Evolutionary conservation across 2,329 filamentous ascomycete species (phyloP).

Genomic region (Ascochyta lentis): DNA sequence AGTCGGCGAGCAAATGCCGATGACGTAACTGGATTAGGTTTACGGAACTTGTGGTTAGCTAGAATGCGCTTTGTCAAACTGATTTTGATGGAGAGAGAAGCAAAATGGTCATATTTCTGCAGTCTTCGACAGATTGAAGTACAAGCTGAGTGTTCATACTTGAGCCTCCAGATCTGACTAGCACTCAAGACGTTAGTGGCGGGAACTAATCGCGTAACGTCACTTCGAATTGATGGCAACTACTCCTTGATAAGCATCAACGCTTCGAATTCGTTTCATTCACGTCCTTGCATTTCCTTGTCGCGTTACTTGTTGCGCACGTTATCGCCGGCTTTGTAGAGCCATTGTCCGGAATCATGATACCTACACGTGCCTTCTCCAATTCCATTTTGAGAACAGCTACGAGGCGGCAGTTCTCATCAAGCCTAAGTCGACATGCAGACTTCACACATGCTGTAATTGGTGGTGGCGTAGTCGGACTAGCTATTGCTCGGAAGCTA

Average conservation of each 20-base stretch:
- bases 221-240: slow-evolving; percentile 1
- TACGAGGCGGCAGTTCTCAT: slow-evolving; percentile 30
- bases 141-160: background rate
- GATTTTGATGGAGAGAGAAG: background rate
- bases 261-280: background rate
- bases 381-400: background rate
- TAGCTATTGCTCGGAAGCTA: slow-evolving; percentile 78
- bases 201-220: slow-evolving; percentile 17
- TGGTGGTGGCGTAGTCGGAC: slow-evolving; percentile 76
- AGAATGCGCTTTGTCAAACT: background rate
- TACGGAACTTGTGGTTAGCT: background rate
- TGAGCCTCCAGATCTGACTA: background rate
- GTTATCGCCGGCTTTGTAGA: background rate
- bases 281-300: background rate
- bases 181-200: slow-evolving; percentile 7
- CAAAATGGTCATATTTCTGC: background rate
- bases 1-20: slow-evolving; percentile 10
- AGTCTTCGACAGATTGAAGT: background rate
- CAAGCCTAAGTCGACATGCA: slow-evolving; percentile 47
- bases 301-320: background rate
- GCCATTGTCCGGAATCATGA: slow-evolving; percentile 16
- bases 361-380: slow-evolving; percentile 15
- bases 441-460: slow-evolving; percentile 73
- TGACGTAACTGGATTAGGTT: slow-evolving; percentile 12
- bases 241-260: slow-evolving; percentile 6